Base-by-base conservation (phyloP, 176 grass and related monocot species). In the Secale cereale region DNA sequence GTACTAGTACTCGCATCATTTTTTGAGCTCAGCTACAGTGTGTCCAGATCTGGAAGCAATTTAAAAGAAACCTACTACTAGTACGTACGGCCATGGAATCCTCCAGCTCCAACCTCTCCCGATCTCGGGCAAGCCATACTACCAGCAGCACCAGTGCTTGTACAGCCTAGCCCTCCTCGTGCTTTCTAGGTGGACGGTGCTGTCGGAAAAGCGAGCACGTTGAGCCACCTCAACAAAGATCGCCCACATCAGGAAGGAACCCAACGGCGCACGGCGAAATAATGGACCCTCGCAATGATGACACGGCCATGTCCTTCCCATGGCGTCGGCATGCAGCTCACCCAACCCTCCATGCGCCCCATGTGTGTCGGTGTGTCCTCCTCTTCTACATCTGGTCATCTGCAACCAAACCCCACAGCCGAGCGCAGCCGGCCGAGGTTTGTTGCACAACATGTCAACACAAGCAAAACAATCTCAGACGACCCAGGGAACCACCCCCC, bases 171-270 rank as follows among this genome's bases (percentile, higher is more conserved):
- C n/a, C 59, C 67, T n/a, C 45, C 67, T 56, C 45, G 43, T 61
- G 76, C 85, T 83, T 90, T 87, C 48, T 76, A 45, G 85, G 80
- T 22, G 59, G 1, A 2, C 68, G 46, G 7, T 41, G 40, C 59
- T 23, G 80, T 75, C 46, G 76, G 80, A 87, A 87, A 87, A 66
- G 85, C 66, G 54, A 59, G 67, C 64, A 59, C 27, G 67, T 14
- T 35, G 39, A 40, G 40, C 78, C 62, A 37, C 80, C 15, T 69
- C 31, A 41, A 70, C 28, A 87, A 73, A 85, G 33, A 74, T 80
- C 46, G 15, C 46, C 0, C 3, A 66, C 67, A 1, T 6, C 57
- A 9, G 39, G 54, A 86, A 82, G 72, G 73, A 82, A 72, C 36
- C 2, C 5, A 65, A 16, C 10, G n/a, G 35, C 15, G 48, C 80